phyloP scores from a whole-genome alignment of 192 early-diverging fungal species.

The Linnemannia exigua region DNA sequence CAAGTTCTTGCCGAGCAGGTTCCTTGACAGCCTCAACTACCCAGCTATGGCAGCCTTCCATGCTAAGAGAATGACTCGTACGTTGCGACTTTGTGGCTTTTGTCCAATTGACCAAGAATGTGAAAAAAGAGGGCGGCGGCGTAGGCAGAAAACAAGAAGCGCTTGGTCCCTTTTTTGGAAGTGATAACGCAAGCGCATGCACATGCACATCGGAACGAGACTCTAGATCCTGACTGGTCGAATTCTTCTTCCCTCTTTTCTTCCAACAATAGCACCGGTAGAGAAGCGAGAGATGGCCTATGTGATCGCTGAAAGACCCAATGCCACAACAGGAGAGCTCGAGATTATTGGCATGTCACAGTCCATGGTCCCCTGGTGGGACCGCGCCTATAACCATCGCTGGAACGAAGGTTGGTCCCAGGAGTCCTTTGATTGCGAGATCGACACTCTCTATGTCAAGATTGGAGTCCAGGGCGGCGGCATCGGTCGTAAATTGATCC shows the following conservation, averaged over 20 bases:
- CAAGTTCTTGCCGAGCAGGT: neutral
- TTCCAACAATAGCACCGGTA: slow-evolving; percentile 19
- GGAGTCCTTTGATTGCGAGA: slow-evolving; percentile 46
- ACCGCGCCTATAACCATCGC: slow-evolving; percentile 47
- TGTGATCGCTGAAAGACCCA: slow-evolving; percentile 33
- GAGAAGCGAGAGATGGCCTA: slow-evolving; percentile 41
- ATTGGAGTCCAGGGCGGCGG: slow-evolving; percentile 50
- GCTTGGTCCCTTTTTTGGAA: neutral
- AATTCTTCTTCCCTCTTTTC: neutral
- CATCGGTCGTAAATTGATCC: slow-evolving; percentile 39
- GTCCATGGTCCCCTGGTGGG: slow-evolving; percentile 39
- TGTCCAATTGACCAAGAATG: neutral
- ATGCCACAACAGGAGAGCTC: slow-evolving; percentile 4
- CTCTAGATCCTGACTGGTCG: neutral
- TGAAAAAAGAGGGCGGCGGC: neutral
- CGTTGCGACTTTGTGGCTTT: neutral
- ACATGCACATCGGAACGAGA: neutral
- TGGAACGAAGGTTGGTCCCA: slow-evolving; percentile 31
- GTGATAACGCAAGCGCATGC: neutral
- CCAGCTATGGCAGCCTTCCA: slow-evolving; percentile 24
- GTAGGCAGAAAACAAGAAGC: neutral
- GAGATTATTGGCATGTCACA: slow-evolving; percentile 52
- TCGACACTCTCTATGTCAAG: slow-evolving; percentile 56
- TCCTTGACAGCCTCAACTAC: slow-evolving; percentile 26
- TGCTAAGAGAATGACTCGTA: slow-evolving; percentile 38